phyloP scores from a whole-genome alignment of 2,329 filamentous ascomycete genomes.

The Sclerotinia spermophila region DNA sequence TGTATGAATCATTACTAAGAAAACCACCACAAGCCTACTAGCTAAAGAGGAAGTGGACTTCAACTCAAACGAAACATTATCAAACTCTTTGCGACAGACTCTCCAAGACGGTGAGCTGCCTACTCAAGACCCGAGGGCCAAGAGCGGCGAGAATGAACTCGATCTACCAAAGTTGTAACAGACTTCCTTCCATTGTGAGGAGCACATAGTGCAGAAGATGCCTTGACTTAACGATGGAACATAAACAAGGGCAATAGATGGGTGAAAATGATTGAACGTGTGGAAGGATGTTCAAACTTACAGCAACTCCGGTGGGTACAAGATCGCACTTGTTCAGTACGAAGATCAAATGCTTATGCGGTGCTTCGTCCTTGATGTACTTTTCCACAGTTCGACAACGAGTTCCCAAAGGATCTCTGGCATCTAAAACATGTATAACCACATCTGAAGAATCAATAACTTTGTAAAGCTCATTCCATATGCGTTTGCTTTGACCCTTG shows the following conservation, averaged over 20 bases:
- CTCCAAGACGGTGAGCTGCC: conserved; percentile 86
- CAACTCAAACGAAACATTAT: conserved; percentile 97
- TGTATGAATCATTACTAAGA: conserved; percentile 99
- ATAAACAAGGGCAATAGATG: conserved; percentile 18
- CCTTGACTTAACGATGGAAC: conserved; percentile 79
- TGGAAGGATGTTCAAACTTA: conserved; percentile 56
- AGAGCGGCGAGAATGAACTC: conserved; percentile 64
- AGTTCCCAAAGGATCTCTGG: conserved; percentile 84
- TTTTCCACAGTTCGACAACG: conserved; percentile 88
- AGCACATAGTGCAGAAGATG: conserved; percentile 61
- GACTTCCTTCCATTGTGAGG: conserved; percentile 71
- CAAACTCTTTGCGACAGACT: conserved; percentile 61
- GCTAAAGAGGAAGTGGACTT: conserved; percentile 66
- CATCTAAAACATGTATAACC: conserved; percentile 90
- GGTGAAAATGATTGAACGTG: neutral
- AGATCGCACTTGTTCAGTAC: conserved; percentile 90
- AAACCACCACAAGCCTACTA: conserved; percentile 67
- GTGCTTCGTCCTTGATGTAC: conserved; percentile 87
- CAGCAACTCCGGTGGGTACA: conserved; percentile 86
- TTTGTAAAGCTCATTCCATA: conserved; percentile 96
- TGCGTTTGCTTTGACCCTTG: conserved; percentile 92
- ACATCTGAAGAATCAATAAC: conserved; percentile 96
- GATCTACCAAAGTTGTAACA: conserved; percentile 99
- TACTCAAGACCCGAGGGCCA: conserved; percentile 63
- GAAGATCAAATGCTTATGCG: conserved; percentile 92